Evolutionary conservation across 148 eudicot species (phyloP).

Genomic region (Dysphania ambrosioides): DNA sequence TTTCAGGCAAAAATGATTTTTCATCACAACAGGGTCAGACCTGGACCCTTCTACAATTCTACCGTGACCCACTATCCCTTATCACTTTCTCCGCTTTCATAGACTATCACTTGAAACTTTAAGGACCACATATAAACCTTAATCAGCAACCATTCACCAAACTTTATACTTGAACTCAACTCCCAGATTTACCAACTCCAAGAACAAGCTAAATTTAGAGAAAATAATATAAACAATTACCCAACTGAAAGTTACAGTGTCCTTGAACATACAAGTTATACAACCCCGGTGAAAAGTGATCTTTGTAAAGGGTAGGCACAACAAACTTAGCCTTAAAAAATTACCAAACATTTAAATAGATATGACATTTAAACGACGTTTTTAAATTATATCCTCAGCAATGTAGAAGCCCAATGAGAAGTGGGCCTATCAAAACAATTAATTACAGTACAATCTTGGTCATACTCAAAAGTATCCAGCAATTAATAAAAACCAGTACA

Average conservation of each 20-base stretch:
- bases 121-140: background rate
- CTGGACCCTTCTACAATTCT: too few species aligned
- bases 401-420: background rate
- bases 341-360: background rate
- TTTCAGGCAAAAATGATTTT: too few species aligned
- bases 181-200: background rate
- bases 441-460: background rate
- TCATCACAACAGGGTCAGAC: too few species aligned
- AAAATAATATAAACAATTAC: background rate
- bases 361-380: background rate
- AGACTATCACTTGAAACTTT: too few species aligned
- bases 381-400: background rate
- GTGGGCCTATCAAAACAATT: background rate
- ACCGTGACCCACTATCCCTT: too few species aligned
- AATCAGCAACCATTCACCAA: background rate
- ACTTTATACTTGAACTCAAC: background rate
- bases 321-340: background rate
- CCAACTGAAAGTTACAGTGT: slow-evolving; percentile 2
- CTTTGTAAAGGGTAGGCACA: background rate
- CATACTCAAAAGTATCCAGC: background rate
- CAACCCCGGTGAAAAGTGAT: background rate
- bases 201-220: too few species aligned
- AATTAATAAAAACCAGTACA: background rate
- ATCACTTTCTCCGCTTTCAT: background rate
- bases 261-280: background rate